These are phyloP conservation scores for Scytalidium lignicola DNA, from an alignment of 2,329 filamentous ascomycete genomes.

Conservation along the genomic window DNA sequence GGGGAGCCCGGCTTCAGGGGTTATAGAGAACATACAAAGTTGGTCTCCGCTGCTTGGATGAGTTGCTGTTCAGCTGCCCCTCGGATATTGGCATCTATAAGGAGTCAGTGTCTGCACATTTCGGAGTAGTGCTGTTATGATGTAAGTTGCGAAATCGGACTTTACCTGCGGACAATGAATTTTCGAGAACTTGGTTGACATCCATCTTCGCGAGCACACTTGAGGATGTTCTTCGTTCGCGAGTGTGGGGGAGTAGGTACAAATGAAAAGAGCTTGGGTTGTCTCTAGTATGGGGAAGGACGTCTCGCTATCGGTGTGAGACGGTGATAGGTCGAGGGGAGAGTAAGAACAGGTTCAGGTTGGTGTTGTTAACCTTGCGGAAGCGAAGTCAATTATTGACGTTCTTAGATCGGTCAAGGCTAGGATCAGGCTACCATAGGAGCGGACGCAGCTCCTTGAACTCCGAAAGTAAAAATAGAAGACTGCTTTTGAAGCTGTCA, in stretches of 20 bases:
- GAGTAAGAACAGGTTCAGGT: background rate
- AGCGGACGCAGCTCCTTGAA: background rate
- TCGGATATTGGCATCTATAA: conserved; percentile 79
- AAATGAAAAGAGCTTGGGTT: background rate
- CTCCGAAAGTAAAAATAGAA: background rate
- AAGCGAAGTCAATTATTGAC: conserved; percentile 4
- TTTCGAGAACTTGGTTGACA: conserved; percentile 96
- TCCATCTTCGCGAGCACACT: conserved; percentile 62
- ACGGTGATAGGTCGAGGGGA: background rate
- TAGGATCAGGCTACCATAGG: conserved; percentile 1
- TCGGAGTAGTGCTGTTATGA: background rate
- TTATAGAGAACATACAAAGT: conserved; percentile 68
- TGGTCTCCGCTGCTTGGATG: conserved; percentile 82
- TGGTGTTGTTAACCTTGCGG: background rate
- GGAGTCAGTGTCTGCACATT: conserved; percentile 27
- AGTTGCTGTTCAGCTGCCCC: conserved; percentile 92
- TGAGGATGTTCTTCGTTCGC: background rate
- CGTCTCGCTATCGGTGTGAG: background rate
- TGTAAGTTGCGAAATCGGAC: conserved; percentile 26
- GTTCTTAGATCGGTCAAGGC: background rate
- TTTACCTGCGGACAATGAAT: conserved; percentile 89
- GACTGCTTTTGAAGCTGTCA: background rate
- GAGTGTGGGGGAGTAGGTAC: background rate
- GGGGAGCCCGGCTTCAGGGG: conserved; percentile 22
- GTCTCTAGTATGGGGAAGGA: background rate